These are phyloP conservation scores for Apostasia shenzhenica DNA, from an alignment of 106 monocot species.

Conservation along the genomic window DNA sequence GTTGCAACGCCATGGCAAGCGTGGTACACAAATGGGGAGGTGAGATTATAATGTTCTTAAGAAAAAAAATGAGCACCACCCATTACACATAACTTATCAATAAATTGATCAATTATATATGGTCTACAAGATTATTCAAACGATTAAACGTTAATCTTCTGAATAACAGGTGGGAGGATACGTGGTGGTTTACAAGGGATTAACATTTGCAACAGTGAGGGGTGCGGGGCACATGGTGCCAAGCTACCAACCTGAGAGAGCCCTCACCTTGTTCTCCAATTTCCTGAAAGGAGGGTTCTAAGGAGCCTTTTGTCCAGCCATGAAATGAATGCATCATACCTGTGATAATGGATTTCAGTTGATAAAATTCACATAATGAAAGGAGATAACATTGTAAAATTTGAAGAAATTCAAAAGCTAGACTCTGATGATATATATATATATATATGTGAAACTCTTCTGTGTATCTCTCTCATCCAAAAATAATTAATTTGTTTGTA, in stretches of 20 bases:
- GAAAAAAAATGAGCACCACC: constrained; percentile 2
- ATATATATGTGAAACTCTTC: no score
- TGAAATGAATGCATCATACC: no score
- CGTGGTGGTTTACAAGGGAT: constrained; percentile 28
- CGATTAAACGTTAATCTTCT: no score
- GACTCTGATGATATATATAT: no score
- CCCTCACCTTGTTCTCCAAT: constrained; percentile 24
- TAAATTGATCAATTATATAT: neutral
- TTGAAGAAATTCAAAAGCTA: no score
- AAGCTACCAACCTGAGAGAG: constrained; percentile 38
- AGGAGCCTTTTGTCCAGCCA: no score
- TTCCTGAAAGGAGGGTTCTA: constrained; percentile 31
- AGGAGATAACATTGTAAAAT: no score
- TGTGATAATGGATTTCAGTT: no score
- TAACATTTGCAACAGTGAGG: constrained; percentile 35
- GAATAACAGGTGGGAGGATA: constrained; percentile 29
- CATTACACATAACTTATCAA: neutral
- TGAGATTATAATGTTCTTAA: neutral
- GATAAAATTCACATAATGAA: no score
- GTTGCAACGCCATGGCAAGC: constrained; percentile 1
- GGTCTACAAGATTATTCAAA: no score
- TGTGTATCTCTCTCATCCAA: no score
- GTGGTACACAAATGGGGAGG: constrained; percentile 9
- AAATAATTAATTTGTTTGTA: no score
- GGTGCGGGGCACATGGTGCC: constrained; percentile 58